Percentiles rank a stretch among this genome's conserved stretches.
Evolutionary conservation across 768 basidiomycete genomes (phyloP).

Genomic region (Rhizopogon salebrosus): DNA sequence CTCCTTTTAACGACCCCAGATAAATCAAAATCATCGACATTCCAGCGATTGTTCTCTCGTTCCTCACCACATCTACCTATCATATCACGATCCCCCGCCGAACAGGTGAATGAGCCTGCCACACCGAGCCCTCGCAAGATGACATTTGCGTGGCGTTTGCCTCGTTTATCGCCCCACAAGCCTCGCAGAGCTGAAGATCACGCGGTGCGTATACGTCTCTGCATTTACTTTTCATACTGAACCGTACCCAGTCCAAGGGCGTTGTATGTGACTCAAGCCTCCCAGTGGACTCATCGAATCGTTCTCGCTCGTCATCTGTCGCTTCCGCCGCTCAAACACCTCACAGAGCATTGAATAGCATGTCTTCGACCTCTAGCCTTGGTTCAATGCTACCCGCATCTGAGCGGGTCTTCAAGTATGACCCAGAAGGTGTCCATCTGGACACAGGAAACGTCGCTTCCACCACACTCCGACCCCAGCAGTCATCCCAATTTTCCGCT

Average conservation of each 20-base stretch:
- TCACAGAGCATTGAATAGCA: constrained; percentile 11
- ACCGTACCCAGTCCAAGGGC: not conserved
- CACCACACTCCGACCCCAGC: not conserved
- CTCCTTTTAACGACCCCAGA: constrained; percentile 14
- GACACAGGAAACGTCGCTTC: constrained; percentile 1
- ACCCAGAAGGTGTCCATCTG: constrained; percentile 6
- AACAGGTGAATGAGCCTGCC: constrained; percentile 8
- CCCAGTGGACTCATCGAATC: not conserved
- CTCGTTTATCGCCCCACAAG: constrained; percentile 19
- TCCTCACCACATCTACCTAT: constrained; percentile 12
- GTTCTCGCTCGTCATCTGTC: not conserved
- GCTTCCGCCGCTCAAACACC: not conserved
- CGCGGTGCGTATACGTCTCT: constrained; percentile 7
- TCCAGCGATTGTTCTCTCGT: constrained; percentile 27
- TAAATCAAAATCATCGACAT: constrained; percentile 18
- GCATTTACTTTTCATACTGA: not conserved
- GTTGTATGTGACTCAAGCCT: not conserved
- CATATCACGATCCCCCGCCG: constrained; percentile 1
- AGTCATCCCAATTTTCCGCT: constrained; percentile 8
- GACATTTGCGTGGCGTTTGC: constrained; percentile 23
- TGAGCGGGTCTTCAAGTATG: constrained; percentile 18
- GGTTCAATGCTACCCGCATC: constrained; percentile 23
- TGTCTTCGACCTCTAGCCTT: constrained; percentile 23
- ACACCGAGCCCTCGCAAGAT: constrained; percentile 19
- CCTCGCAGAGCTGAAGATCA: constrained; percentile 9